Evolutionary conservation across 441 rosid species (phyloP), one percentile per base, ranked within the genome.

Genomic region (Gossypium schwendimanii): DNA sequence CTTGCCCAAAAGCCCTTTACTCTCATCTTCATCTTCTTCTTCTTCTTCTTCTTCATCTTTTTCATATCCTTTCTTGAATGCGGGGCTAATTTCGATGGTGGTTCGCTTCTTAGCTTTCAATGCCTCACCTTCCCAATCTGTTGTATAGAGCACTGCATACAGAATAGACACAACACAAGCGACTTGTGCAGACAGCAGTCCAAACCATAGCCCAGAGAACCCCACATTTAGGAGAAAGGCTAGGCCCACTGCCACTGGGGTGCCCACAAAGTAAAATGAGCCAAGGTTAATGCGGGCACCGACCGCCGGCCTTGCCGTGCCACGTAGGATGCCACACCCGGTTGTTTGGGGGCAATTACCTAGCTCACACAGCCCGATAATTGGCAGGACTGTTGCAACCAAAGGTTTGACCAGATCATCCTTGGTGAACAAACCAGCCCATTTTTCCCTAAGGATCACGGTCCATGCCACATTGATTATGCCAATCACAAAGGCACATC

Each of bases 261-360:
- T 94, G 26, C 99, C 99, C 66, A 94, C 96, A 0, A 90, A 84
- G 87, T 92, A 94, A 70, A 94, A 94, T 0, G 98, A 91, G 24
- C 88, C 92, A 58, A 94, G 77, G 75, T 94, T 94, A 63, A 91
- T 84, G 0, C 84, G 88, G 63, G 97, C 99, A 8, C 96, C 98
- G 1, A 88, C 78, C 0, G 84, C 87, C 0, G 99, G 96, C 44
- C 99, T 74, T 0, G 97, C 99, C 0, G 91, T 92, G 79, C 98
- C 98, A 0, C 98, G 89, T 0, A 91, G 80, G 78, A 94, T 80
- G 67, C 99, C 99, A 12, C 99, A 94, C 10, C 99, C 99, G 0
- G 99, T 89, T 33, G 99, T 94, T 65, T 94, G 99, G 1, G 99
- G 99, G 70, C 94, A 94, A 77, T 92, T 94, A 1, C 92, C 98